Evolutionary conservation across 352 stramenopile genomes (phyloP).

Genomic region (Saprolegnia parasitica): DNA sequence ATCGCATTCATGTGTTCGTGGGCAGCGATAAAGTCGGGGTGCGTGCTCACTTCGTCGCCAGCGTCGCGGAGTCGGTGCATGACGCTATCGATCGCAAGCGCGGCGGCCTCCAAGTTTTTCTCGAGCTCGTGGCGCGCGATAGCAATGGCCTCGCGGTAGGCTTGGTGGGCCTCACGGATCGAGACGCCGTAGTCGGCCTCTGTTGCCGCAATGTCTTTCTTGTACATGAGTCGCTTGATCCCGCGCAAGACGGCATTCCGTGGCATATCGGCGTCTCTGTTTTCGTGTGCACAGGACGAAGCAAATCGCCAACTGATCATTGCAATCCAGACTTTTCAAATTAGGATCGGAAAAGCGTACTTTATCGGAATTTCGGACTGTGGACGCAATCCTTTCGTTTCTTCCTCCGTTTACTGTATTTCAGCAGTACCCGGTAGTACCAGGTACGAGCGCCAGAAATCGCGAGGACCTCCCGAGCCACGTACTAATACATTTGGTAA

Average conservation of each 20-base stretch:
- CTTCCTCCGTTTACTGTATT: too few relatives aligned
- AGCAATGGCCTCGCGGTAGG: background rate
- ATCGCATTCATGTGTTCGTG: conserved; percentile 2
- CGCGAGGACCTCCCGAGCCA: too few relatives aligned
- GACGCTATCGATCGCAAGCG: background rate
- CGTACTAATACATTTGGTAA: too few relatives aligned
- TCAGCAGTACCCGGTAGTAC: too few relatives aligned
- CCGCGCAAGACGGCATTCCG: background rate
- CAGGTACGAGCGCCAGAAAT: too few relatives aligned
- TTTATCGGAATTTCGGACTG: too few relatives aligned
- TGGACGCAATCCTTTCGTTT: too few relatives aligned
- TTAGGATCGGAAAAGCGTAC: background rate
- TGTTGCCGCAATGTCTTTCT: conserved; percentile 8
- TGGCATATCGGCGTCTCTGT: conserved; percentile 10
- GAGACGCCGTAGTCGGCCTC: conserved; percentile 6
- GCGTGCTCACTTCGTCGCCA: conserved; percentile 10
- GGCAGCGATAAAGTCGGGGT: conserved; percentile 1
- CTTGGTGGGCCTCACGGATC: background rate
- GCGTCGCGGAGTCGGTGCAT: background rate
- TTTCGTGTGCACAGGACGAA: background rate
- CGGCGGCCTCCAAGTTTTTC: background rate
- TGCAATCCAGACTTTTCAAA: background rate
- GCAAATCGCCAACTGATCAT: background rate
- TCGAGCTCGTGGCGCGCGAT: background rate
- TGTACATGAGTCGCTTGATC: conserved; percentile 19